Base-by-base conservation (phyloP, 2,329 filamentous ascomycete species). In the Huntiella bhutanensis region DNA sequence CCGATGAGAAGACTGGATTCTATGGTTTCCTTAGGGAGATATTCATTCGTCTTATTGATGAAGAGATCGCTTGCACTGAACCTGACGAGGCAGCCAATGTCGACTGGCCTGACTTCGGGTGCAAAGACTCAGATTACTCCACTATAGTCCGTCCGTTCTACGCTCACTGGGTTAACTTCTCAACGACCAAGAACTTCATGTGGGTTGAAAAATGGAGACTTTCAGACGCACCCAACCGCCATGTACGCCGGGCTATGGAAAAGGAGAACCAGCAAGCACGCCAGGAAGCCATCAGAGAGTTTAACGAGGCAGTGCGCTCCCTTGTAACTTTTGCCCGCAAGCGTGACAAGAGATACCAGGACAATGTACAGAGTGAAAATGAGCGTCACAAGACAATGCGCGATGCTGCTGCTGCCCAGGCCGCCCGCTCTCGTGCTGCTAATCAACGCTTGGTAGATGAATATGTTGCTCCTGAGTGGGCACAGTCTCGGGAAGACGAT, bases 311-410 rank as follows among this genome's bases (percentile, higher is more conserved):
- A 3, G 85, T 98, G 28, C 68, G 84, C 48, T 82, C 85, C 5
- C 69, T 98, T 10, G 81, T 96, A 2, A 71, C 77, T 1, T 96
- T 96, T 61, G 81, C 88, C 12, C 79, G 84, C 53, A 96, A 94
- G 64, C 75, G 91, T 33, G 91, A 98, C 58, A 85, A 86, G 1
- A 76, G 91, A 38, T 93, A 85, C 57, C 70, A 81, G 4, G 72
- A 77, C 19, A 88, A 85, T 54, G 73, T 69, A 0, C 81, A 87
- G 56, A 82, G 76, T 13, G 82, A 92, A 55, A 77, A 75, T 8
- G 82, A 95, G 55, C 75, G 87, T 22, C 84, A 92, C 56, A 78
- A 82, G 57, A 67, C 73, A 2, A 65, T 94, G 43, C 76, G 86
- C 19, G 79, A 84, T 51, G 80, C 83, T 2, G 80, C 84, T 4